Base-by-base conservation (phyloP, 805 yeast species). In the Candida nemodendra region DNA sequence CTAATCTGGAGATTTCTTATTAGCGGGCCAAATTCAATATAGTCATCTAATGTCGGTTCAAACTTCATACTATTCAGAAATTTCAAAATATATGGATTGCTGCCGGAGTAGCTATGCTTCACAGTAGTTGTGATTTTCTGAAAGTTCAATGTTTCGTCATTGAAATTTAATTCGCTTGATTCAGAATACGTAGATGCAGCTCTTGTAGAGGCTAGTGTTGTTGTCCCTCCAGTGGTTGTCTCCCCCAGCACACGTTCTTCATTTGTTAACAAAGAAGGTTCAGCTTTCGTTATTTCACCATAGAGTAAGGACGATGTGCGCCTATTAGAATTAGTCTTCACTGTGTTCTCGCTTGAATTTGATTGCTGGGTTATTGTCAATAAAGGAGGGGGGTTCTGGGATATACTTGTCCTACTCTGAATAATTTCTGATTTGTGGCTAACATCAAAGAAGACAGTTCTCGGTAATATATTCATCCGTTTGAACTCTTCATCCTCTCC, bases 61-160 rank as follows among this genome's bases (percentile, higher is more conserved):
- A 81, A 69, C 14, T 66, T 66, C 15, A 81, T 66, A 12, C 67
- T 69, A 9, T 68, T 64, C 35, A 89, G 65, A 51, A 74, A 82
- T 28, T 72, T 70, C 35, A 74, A 52, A 22, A 89, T 77, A 42
- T 76, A 78, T 1, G 81, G 80, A 51, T 84, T 81, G 18, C 66
- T 62, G 0, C 95, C 96, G 2, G 66, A 69, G 54, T 87, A 88
- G 50, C 82, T 81, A 50, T 77, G 79, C 27, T 48, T 50, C 12
- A 62, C 50, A 7, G 38, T 48, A 5, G 64, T 57, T 3, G 51
- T 44, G 5, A 61, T 34, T 15, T 37, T 50, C 33, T 59, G 57
- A 18, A 34, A 40, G 18, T 50, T 45, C 18, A 48, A 9, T 4
- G 58, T 50, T 23, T 60, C 64, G 24, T 59, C 59, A 36, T 44